A percentile compares a stretch with the other conserved stretches of the same genome.
Evolutionary conservation across 371 early-diverging fungal species (phyloP).

Genomic region (Zopfochytrium polystomum): DNA sequence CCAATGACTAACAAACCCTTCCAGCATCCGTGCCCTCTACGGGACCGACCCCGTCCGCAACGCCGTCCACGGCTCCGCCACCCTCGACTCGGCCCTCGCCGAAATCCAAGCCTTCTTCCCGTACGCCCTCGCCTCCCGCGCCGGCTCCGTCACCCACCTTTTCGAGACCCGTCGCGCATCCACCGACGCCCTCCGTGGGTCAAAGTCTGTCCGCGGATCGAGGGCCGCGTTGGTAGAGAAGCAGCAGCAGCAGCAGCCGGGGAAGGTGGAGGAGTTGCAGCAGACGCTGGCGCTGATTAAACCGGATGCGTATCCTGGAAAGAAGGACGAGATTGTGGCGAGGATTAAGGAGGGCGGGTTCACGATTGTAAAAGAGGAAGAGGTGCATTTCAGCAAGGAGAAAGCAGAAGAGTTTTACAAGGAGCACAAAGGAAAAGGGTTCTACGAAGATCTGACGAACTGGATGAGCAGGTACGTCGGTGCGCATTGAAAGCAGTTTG

Average conservation of each 20-base stretch:
- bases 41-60: slow-evolving; percentile 65
- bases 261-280: slow-evolving; percentile 18
- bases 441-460: slow-evolving; percentile 61
- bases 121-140: slow-evolving; percentile 23
- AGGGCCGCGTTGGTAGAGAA: not conserved
- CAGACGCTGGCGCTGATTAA: slow-evolving; percentile 63
- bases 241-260: not conserved
- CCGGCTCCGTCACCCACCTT: slow-evolving; percentile 11
- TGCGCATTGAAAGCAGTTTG: not conserved
- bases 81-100: slow-evolving; percentile 61
- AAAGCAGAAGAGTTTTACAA: slow-evolving; percentile 63
- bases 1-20: slow-evolving; percentile 23
- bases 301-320: slow-evolving; percentile 56
- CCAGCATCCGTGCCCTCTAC: slow-evolving; percentile 51
- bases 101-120: slow-evolving; percentile 62
- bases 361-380: slow-evolving; percentile 55
- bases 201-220: not conserved
- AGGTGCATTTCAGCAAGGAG: slow-evolving; percentile 52
- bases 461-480: slow-evolving; percentile 65
- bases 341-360: slow-evolving; percentile 58
- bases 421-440: slow-evolving; percentile 67
- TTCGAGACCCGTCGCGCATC: not conserved
- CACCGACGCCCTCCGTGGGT: not conserved
- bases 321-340: slow-evolving; percentile 58
- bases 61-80: slow-evolving; percentile 80